Evolutionary conservation across 176 grass and related monocot species (phyloP), one percentile per base, ranked within the genome.

Genomic region (Aegilops tauschii): DNA sequence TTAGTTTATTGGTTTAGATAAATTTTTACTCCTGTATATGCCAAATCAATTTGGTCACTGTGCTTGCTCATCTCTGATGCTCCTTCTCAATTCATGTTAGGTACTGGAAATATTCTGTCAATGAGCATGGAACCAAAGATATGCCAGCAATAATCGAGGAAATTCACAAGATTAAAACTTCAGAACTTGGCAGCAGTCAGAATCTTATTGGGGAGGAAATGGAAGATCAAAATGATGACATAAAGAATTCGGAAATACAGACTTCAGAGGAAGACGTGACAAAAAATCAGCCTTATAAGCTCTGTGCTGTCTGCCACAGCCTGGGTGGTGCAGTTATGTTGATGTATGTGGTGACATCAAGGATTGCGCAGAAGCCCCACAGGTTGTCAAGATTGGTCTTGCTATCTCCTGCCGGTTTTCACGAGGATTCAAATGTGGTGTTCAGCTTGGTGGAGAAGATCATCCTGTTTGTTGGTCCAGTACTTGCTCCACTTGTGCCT

Each of bases 91-190:
- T 85, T 27, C 50, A 80, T 52, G 35, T 58, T 70, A 98, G 96
- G 76, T 98, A 98, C 82, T 98, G 96, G 96, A 95, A 82, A 80
- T 98, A 98, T 89, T 96, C 96, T 83, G 90, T 98, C 82, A 98
- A 98, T 84, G 96, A 98, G 85, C 96, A 93, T 82, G 96, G 92
- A 82, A 96, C 92, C 27, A 88, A 90, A 89, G 96, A 98, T 91
- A 84, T 98, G 47, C 90, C 92, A 27, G 93, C 93, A 77, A 90
- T 98, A 83, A 91, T 98, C 27, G 93, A 98, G 42, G 95, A 94
- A 80, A 96, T 98, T 85, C 92, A 98, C 89, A 95, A 88, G 83
- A 94, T 98, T 49, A 98, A 98, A 93, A 85, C 79, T 49, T 92
- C 88, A 34, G 96, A 98, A 67, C 81, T 98, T 77, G 61, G 78